Percentiles rank a stretch among this genome's conserved stretches.
These are phyloP conservation scores for Teunomyces barrocoloradensis DNA, from an alignment of 805 yeast genomes.

Conservation along the genomic window DNA sequence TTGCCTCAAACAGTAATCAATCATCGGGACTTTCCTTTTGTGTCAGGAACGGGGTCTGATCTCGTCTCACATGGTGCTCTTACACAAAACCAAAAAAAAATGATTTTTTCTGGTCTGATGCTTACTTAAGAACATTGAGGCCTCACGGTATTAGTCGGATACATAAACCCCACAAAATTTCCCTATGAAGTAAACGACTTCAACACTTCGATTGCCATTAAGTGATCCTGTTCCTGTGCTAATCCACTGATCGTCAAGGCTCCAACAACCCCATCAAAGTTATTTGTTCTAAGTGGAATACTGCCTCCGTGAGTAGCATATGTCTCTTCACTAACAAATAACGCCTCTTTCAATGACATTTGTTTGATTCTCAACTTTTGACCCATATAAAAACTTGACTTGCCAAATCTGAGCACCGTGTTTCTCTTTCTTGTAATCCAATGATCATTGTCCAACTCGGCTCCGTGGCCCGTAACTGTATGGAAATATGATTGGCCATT, in stretches of 20 bases:
- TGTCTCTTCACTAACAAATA: conserved; percentile 39
- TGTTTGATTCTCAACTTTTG: conserved; percentile 36
- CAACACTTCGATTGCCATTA: conserved; percentile 38
- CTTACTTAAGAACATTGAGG: neutral
- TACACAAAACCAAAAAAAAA: neutral
- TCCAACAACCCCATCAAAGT: conserved; percentile 40
- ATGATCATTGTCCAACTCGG: conserved; percentile 48
- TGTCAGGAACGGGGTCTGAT: neutral
- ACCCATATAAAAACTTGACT: conserved; percentile 49
- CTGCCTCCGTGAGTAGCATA: conserved; percentile 59
- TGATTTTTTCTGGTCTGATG: neutral
- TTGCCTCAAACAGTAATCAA: neutral
- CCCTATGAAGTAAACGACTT: conserved; percentile 5
- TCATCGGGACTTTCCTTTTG: neutral
- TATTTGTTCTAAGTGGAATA: conserved; percentile 45
- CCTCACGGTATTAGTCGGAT: neutral
- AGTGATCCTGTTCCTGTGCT: conserved; percentile 54
- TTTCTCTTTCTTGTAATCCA: conserved; percentile 53
- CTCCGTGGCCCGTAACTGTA: conserved; percentile 32
- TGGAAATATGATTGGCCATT: conserved; percentile 50
- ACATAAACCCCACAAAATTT: neutral
- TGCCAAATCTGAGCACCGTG: conserved; percentile 47
- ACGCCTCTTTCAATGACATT: conserved; percentile 36
- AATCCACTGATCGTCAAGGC: conserved; percentile 56
- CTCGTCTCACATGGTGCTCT: neutral